These are phyloP conservation scores for Chlorella sp. DNA, from an alignment of 139 green algal species.

Conservation along the genomic window DNA sequence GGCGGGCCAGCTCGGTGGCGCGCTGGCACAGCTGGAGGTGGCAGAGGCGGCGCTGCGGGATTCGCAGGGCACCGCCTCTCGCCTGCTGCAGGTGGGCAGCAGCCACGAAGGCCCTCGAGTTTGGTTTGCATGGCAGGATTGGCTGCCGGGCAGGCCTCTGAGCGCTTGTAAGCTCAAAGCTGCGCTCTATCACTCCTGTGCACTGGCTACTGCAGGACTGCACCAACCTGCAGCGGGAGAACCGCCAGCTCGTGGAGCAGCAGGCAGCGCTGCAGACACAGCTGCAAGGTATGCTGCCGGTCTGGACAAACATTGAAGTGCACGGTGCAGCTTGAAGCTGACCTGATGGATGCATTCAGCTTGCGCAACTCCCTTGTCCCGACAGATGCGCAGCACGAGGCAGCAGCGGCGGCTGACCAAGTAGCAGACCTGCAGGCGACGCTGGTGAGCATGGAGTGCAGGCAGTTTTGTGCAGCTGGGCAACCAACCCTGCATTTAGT, in stretches of 20 bases:
- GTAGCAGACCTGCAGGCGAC: constrained; percentile 30
- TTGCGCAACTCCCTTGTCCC: too few species aligned
- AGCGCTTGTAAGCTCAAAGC: too few species aligned
- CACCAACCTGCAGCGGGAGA: constrained; percentile 21
- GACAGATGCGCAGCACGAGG: constrained; percentile 17
- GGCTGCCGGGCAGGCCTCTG: too few species aligned
- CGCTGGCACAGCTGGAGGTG: constrained; percentile 32
- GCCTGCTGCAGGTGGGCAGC: constrained; percentile 24
- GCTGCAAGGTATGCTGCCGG: constrained; percentile 8
- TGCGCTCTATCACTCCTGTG: not conserved
- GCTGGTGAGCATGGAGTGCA: constrained; percentile 3
- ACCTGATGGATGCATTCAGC: too few species aligned
- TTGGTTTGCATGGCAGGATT: too few species aligned
- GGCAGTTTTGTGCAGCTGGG: too few species aligned
- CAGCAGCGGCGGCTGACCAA: not conserved
- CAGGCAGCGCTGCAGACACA: not conserved
- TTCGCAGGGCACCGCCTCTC: constrained; percentile 16
- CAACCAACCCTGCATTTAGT: too few species aligned
- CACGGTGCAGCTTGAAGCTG: too few species aligned
- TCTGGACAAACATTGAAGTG: too few species aligned
- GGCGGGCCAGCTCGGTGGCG: not conserved
- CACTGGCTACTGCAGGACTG: constrained; percentile 13
- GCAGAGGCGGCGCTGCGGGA: constrained; percentile 35
- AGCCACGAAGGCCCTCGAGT: too few species aligned
- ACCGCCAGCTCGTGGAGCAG: not conserved